A percentile compares a stretch with the other conserved stretches of the same genome.
These are phyloP conservation scores for Plasmodium gonderi DNA, from an alignment of 169 alveolate genomes.

Conservation along the genomic window DNA sequence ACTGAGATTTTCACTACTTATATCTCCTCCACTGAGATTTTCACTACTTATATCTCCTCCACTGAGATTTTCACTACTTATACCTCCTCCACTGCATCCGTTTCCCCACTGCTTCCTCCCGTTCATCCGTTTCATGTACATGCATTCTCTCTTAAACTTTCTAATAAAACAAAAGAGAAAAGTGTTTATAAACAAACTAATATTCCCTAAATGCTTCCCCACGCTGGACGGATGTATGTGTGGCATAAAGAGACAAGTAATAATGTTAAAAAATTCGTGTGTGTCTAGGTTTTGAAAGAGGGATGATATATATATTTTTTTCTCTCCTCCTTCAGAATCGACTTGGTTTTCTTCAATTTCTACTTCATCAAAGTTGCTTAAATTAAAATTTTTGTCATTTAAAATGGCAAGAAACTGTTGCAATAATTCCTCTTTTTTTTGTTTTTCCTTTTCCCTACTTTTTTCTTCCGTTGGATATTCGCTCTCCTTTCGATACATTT, in stretches of 20 bases:
- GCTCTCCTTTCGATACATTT: background rate
- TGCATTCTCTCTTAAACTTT: slow-evolving; percentile 45
- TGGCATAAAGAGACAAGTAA: slow-evolving; percentile 68
- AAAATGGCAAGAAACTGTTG: slow-evolving; percentile 9
- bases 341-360: background rate
- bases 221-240: slow-evolving; percentile 67
- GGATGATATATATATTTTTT: background rate
- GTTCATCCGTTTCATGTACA: background rate
- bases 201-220: slow-evolving; percentile 71
- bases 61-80: background rate
- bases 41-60: background rate
- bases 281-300: slow-evolving; percentile 36
- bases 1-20: background rate
- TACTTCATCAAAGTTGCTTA: slow-evolving; percentile 2
- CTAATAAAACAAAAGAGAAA: slow-evolving; percentile 62
- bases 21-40: too few species aligned
- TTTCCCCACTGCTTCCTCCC: background rate
- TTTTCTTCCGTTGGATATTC: background rate
- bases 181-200: slow-evolving; percentile 39
- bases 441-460: background rate
- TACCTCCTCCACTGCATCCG: too few species aligned
- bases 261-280: slow-evolving; percentile 36
- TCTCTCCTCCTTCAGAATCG: background rate
- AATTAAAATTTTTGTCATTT: slow-evolving; percentile 42
- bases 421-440: slow-evolving; percentile 9